Percentiles rank a stretch among this genome's conserved stretches.
Conservation (phyloP, 345 rosid species). For the Arabidopsis suecica region DNA sequence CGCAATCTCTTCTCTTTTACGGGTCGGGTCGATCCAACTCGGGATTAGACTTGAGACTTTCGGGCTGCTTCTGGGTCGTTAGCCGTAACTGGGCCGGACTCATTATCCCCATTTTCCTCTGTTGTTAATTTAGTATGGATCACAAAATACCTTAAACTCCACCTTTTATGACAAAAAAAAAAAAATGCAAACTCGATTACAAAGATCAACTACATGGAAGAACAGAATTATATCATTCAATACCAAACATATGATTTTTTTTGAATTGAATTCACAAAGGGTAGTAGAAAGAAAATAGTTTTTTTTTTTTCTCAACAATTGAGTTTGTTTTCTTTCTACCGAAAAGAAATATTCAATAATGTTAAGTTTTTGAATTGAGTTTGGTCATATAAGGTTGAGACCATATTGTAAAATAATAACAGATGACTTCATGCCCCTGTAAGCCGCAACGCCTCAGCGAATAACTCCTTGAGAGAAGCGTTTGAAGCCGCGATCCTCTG, state of each 20-base stretch:
- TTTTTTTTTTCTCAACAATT: neutral
- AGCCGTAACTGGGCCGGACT: conserved; percentile 7
- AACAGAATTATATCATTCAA: neutral
- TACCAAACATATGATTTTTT: neutral
- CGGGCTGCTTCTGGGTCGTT: conserved; percentile 1
- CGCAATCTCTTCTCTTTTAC: conserved; percentile 7
- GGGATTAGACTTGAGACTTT: neutral
- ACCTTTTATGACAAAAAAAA: too few relatives aligned
- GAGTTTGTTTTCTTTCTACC: neutral
- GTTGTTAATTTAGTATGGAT: too few relatives aligned
- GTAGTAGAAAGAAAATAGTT: neutral
- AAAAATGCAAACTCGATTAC: neutral
- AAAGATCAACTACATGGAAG: neutral
- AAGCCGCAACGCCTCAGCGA: conserved; percentile 64
- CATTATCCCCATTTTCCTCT: neutral
- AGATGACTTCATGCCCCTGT: conserved; percentile 28
- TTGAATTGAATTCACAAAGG: neutral
- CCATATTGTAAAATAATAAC: conserved; percentile 4
- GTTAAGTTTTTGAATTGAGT: conserved; percentile 10
- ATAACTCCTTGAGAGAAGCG: conserved; percentile 69
- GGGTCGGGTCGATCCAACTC: conserved; percentile 23
- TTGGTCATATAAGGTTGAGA: conserved; percentile 1
- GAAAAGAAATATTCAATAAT: neutral
- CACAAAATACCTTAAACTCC: too few relatives aligned
- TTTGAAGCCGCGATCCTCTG: conserved; percentile 92